Conservation (phyloP, 306 rosid genomes). For the Lathyrus sativus region DNA sequence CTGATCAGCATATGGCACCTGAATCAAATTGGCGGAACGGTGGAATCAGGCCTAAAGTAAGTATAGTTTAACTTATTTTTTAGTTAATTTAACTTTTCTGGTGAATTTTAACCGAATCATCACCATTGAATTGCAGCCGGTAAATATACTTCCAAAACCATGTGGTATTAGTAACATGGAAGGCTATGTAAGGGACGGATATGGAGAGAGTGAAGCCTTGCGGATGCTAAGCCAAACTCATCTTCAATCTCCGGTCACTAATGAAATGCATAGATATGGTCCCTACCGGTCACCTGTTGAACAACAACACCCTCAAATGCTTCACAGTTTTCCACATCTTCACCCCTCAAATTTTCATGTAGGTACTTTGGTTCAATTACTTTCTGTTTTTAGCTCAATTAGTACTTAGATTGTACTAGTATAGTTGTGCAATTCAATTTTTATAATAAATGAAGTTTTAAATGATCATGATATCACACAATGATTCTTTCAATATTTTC, state of each 20-base stretch:
- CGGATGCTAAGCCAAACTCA: slow-evolving; percentile 51
- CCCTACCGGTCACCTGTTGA: slow-evolving; percentile 49
- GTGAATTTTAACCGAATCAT: neutral
- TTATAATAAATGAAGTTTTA: neutral
- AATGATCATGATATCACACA: neutral
- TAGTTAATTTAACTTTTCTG: neutral
- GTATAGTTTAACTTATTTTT: neutral
- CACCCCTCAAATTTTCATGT: slow-evolving; percentile 61
- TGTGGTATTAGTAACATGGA: slow-evolving; percentile 44
- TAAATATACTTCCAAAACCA: slow-evolving; percentile 47
- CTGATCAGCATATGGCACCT: slow-evolving; percentile 39
- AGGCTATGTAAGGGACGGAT: slow-evolving; percentile 34
- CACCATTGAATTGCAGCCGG: slow-evolving; percentile 29
- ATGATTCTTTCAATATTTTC: neutral
- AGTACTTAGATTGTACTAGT: neutral
- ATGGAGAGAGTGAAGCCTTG: slow-evolving; percentile 53
- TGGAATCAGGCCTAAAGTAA: slow-evolving; percentile 45
- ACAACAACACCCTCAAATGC: slow-evolving; percentile 51
- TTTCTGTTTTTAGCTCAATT: neutral
- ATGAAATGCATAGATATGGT: slow-evolving; percentile 63
- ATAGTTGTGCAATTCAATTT: neutral
- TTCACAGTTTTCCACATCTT: slow-evolving; percentile 49
- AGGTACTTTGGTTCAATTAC: slow-evolving; percentile 30
- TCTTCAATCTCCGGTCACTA: slow-evolving; percentile 53
- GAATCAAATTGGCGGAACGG: slow-evolving; percentile 51